phyloP scores from a whole-genome alignment of 1,284 basidiomycete genomes.

The Meira miltonrushii region DNA sequence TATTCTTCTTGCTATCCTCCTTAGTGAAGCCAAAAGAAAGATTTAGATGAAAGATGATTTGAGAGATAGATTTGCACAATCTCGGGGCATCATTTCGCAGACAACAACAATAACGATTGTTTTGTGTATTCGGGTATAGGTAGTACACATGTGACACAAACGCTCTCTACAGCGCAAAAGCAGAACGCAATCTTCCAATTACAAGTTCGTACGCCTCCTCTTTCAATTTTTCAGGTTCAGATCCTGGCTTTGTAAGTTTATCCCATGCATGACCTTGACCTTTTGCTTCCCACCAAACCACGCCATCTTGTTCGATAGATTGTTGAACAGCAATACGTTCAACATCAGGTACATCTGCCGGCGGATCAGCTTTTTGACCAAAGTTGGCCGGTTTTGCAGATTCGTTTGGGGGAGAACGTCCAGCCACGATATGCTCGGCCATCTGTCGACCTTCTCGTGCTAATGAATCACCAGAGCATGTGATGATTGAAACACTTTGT shows the following conservation, averaged over 20 bases:
- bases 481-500: constrained; percentile 24
- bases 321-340: neutral
- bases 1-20: too few species aligned
- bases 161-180: constrained; percentile 14
- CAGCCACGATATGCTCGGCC: constrained; percentile 16
- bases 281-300: constrained; percentile 25
- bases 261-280: constrained; percentile 38
- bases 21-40: too few species aligned
- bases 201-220: constrained; percentile 25
- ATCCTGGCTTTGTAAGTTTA: constrained; percentile 25
- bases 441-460: constrained; percentile 22
- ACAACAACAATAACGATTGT: too few species aligned
- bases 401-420: neutral
- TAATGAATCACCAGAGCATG: constrained; percentile 24
- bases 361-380: neutral
- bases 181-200: constrained; percentile 19
- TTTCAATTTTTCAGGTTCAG: constrained; percentile 18
- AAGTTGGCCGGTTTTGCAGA: neutral
- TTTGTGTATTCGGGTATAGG: too few species aligned
- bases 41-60: too few species aligned
- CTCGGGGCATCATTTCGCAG: too few species aligned
- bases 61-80: too few species aligned
- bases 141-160: too few species aligned
- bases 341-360: neutral
- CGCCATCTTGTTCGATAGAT: constrained; percentile 14